Evolutionary conservation across 345 rosid species (phyloP).

Genomic region (Ceriops decandra): DNA sequence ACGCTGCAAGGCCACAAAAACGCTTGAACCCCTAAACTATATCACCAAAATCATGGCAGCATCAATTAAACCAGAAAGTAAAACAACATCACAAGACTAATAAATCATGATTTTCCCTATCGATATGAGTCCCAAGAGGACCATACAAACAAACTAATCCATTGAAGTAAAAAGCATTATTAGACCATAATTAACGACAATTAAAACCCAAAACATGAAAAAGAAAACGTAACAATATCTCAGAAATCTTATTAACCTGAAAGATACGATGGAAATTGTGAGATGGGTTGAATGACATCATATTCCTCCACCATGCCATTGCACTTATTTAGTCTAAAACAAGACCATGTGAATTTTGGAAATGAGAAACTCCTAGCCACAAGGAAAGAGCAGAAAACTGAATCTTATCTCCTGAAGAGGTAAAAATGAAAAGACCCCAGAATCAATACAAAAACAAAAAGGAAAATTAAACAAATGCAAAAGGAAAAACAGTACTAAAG

Average conservation of each 20-base stretch:
- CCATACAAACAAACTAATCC: too few relatives aligned
- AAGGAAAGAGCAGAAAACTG: not conserved
- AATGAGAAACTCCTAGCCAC: not conserved
- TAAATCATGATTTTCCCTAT: too few relatives aligned
- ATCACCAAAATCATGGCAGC: too few relatives aligned
- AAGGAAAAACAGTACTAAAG: not conserved
- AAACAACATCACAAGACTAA: too few relatives aligned
- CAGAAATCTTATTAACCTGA: slow-evolving; percentile 9
- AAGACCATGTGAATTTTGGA: not conserved
- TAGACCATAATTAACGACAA: too few relatives aligned
- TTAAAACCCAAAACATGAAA: not conserved
- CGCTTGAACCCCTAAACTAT: too few relatives aligned
- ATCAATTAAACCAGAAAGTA: too few relatives aligned
- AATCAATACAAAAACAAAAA: not conserved
- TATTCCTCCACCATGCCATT: slow-evolving; percentile 17
- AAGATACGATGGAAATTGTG: slow-evolving; percentile 6
- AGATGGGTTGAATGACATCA: slow-evolving; percentile 9
- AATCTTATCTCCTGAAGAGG: not conserved
- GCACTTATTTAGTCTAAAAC: not conserved
- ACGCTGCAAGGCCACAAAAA: too few relatives aligned
- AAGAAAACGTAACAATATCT: not conserved
- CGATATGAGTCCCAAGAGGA: too few relatives aligned
- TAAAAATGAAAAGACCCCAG: not conserved
- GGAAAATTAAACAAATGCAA: not conserved
- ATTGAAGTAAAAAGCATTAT: too few relatives aligned